Conservation (phyloP, 2,329 filamentous ascomycete genomes). For the Pseudocercospora fijiensis region DNA sequence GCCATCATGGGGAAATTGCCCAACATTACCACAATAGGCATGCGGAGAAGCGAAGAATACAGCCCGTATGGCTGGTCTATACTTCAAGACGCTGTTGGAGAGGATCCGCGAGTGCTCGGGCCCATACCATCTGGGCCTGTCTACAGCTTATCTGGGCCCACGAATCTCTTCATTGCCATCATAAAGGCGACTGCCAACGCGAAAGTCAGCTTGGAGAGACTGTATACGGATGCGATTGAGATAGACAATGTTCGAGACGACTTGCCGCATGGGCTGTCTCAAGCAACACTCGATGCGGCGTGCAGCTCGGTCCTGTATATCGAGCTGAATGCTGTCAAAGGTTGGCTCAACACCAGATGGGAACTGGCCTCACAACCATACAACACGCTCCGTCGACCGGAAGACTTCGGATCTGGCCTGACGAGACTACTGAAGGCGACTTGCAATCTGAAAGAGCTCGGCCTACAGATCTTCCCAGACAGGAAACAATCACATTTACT, state of each 20-base stretch:
- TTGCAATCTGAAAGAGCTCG: conserved; percentile 29
- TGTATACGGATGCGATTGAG: conserved; percentile 38
- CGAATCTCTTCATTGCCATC: conserved; percentile 32
- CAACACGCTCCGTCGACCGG: conserved; percentile 9
- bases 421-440: conserved; percentile 27
- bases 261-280: conserved; percentile 13
- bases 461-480: conserved; percentile 33
- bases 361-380: conserved; percentile 10
- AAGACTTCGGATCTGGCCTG: conserved; percentile 26
- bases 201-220: conserved; percentile 24
- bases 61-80: conserved; percentile 33
- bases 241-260: conserved; percentile 30
- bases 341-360: conserved; percentile 19
- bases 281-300: conserved; percentile 24
- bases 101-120: conserved; percentile 34
- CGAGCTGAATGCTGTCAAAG: conserved; percentile 33
- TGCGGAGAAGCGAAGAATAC: conserved; percentile 35
- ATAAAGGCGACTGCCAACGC: conserved; percentile 25
- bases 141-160: conserved; percentile 27
- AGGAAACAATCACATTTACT: conserved; percentile 26
- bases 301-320: conserved; percentile 32
- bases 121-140: conserved; percentile 25
- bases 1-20: conserved; percentile 27
- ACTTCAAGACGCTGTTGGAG: conserved; percentile 28
- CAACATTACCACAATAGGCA: conserved; percentile 34